Evolutionary conservation across 257 asterid genomes (phyloP), one percentile per base, ranked within the genome.

Genomic region (Solanum lignicaule): DNA sequence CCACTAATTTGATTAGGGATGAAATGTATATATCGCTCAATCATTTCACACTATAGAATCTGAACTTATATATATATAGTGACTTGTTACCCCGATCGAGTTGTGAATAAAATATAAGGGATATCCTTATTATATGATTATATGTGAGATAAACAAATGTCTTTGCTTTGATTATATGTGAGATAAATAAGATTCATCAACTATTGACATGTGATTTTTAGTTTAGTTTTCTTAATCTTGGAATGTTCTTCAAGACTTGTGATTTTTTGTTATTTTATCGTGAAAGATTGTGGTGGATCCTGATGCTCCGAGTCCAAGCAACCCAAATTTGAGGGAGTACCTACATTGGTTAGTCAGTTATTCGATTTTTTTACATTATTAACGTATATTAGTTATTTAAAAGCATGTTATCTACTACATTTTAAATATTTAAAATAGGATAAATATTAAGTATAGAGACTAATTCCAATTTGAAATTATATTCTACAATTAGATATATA

Each of bases 251-350:
- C 3, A 4, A 74, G 9, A 35, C 10, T 33, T 5, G 29, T 35
- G 31, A 35, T 10, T 36, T 74, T 35, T 10, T 74, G 5, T 72
- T 58, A 5, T 18, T 71, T 0, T 0, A 5, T 15, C 21, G 4
- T 65, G 15, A 68, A 39, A 94, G 96, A 91, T 93, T 43, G 88
- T 94, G 95, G 43, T 33, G 43, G 83, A 74, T 36, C 83, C 83
- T 3, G 83, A 74, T 74, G 83, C 83, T 36, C 83, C 83, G 0
- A 74, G 52, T 23, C 83, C 83, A 0, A 74, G 52, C 52, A 33
- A 35, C 10, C 83, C 83, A 21, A 74, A 74, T 36, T 36, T 20
- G 52, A 74, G 83, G 20, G 83, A 72, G 43, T 72, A 72, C 10
- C 43, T 72, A 72, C 79, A 72, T 18, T 72, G 79, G 79, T 72